These are phyloP conservation scores for Hibiscus mutabilis DNA, from an alignment of 345 rosid genomes.

Conservation along the genomic window DNA sequence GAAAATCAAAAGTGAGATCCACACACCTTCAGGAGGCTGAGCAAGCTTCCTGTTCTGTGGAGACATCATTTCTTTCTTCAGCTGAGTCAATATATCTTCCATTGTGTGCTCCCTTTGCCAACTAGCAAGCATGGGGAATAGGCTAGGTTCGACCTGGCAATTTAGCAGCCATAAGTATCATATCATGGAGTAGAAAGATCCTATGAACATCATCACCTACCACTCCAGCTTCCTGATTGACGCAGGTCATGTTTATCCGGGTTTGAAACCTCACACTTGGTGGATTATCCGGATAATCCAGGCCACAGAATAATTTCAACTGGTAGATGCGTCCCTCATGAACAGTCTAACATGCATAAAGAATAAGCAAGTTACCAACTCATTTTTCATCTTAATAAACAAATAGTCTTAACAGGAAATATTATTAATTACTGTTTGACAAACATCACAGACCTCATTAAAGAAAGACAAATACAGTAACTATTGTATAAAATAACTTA, in stretches of 20 bases:
- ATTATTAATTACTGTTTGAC: neutral
- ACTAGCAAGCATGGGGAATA: neutral
- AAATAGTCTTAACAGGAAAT: neutral
- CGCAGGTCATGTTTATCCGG: conserved; percentile 1
- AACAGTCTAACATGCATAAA: neutral
- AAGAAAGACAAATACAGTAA: neutral
- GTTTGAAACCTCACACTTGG: conserved; percentile 2
- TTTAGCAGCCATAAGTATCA: neutral
- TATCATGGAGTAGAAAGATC: neutral
- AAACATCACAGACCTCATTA: neutral
- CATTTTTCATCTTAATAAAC: neutral
- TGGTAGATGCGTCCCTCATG: conserved; percentile 3
- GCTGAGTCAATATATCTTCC: neutral
- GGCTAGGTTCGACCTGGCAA: neutral
- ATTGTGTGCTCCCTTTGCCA: conserved; percentile 3
- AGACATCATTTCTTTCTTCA: conserved; percentile 2
- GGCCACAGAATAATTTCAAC: neutral
- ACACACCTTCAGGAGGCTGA: conserved; percentile 2
- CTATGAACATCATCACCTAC: neutral
- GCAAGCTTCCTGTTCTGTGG: conserved; percentile 1
- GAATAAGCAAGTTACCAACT: neutral
- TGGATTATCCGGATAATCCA: conserved; percentile 2
- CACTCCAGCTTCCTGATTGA: conserved; percentile 4
- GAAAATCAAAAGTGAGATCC: neutral
- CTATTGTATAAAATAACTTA: neutral